Evolutionary conservation across 371 early-diverging fungal species (phyloP), one percentile per base, ranked within the genome.

Genomic region (Capillidium rhysosporum): DNA sequence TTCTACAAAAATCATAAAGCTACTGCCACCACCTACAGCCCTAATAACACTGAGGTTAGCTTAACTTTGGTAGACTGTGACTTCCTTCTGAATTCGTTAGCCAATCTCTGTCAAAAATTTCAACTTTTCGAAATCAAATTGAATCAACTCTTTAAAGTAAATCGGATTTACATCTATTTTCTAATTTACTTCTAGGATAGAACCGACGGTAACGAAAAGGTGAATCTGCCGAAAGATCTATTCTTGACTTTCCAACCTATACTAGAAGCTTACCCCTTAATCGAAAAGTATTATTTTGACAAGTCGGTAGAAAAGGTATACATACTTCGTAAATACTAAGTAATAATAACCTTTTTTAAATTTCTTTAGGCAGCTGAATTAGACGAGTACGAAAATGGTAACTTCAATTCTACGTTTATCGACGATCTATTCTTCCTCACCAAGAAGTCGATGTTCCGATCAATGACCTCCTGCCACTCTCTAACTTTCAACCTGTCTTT

Each of bases 391-490:
- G 76, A 76, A 54, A 46, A 65, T 26, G 63, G 67, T 12, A 62
- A 63, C 26, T 64, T 69, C 28, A 72, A 74, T 4, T 89, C 92
- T 0, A 85, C 82, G 1, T 82, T 85, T 55, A 91, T 92, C 14
- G 94, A 87, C 46, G 96, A 95, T 57, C 76, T 89, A 2, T 91
- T 93, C 59, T 95, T 82, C 58, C 79, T 95, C 24, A 64, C 87
- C 39, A 84, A 86, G 31, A 53, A 53, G 56, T 83, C 77, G n/a
- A 73, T 76, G 7, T 61, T 84, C 23, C 40, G 54, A 5, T 53
- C 54, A 20, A 14, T 53, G n/a, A 53, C 45, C 28, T 40, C 43
- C 14, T 53, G 54, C 28, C 25, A 53, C 16, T 44, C 28, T 16
- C 14, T 16, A 14, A 53, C 44, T n/a, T 53, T 53, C 30, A 39